A percentile compares a stretch with the other conserved stretches of the same genome.
These are phyloP conservation scores for Trichoderma pleuroti DNA, from an alignment of 2,329 filamentous ascomycete genomes.

Conservation along the genomic window DNA sequence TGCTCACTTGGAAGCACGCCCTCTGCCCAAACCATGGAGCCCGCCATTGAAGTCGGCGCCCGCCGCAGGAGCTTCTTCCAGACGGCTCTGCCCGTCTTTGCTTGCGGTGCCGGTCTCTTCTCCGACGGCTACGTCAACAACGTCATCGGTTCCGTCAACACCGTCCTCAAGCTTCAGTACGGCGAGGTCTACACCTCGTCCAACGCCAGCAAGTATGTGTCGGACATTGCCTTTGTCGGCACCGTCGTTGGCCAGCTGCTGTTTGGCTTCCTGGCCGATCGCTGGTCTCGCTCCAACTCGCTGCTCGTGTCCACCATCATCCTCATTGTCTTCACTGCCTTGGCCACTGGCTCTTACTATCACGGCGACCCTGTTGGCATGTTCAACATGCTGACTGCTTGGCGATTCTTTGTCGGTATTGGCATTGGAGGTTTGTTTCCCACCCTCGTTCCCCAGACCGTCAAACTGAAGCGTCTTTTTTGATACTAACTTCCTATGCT, in stretches of 20 bases:
- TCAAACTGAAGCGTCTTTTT: not conserved
- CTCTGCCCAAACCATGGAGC: slow-evolving; percentile 4
- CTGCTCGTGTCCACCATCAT: slow-evolving; percentile 79
- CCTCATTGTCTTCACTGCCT: slow-evolving; percentile 77
- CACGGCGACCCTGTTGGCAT: slow-evolving; percentile 66
- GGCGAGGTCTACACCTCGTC: slow-evolving; percentile 65
- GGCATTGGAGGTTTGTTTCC: slow-evolving; percentile 65
- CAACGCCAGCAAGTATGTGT: slow-evolving; percentile 67
- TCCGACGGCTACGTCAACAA: slow-evolving; percentile 91
- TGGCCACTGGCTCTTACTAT: slow-evolving; percentile 74
- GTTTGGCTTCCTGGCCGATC: slow-evolving; percentile 78
- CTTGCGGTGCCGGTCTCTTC: slow-evolving; percentile 86
- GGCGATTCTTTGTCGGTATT: slow-evolving; percentile 76
- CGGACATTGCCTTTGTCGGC: slow-evolving; percentile 80
- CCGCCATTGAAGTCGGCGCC: slow-evolving; percentile 14
- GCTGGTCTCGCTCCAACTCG: slow-evolving; percentile 79
- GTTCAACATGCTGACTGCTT: slow-evolving; percentile 73
- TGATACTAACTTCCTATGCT: too few relatives aligned
- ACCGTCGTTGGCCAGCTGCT: slow-evolving; percentile 78
- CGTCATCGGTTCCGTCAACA: slow-evolving; percentile 85
- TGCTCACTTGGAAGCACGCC: not conserved
- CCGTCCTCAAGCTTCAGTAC: slow-evolving; percentile 68
- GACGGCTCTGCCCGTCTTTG: slow-evolving; percentile 64
- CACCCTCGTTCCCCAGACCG: too few relatives aligned
- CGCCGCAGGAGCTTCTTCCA: slow-evolving; percentile 24